A percentile compares a stretch with the other conserved stretches of the same genome.
Conservation (phyloP, 257 asterid species). For the Euphrasia confusa region DNA sequence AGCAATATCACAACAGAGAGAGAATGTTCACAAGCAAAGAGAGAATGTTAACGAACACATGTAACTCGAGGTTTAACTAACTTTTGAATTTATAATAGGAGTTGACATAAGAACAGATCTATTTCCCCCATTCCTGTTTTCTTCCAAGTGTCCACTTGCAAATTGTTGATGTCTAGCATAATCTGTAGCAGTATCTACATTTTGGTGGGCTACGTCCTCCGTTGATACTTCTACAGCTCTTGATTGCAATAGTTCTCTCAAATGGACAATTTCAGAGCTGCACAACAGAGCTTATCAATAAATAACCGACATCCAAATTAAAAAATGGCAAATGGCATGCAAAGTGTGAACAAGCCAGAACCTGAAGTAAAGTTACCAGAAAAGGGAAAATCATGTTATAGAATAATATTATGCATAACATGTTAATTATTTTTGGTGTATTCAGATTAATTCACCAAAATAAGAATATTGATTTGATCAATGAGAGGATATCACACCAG, state of each 20-base stretch:
- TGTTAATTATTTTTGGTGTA: neutral
- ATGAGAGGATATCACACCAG: neutral
- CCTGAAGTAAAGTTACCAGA: neutral
- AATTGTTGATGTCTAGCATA: conserved; percentile 35
- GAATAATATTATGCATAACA: neutral
- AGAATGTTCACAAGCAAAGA: neutral
- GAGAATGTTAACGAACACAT: neutral
- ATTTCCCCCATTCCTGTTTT: conserved; percentile 28
- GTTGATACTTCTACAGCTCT: conserved; percentile 45
- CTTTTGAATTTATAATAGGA: conserved; percentile 39
- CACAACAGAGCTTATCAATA: conserved; percentile 19
- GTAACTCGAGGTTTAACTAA: conserved; percentile 25
- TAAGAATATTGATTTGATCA: neutral
- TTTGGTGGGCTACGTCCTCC: conserved; percentile 26
- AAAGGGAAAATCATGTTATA: neutral
- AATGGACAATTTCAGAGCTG: conserved; percentile 72
- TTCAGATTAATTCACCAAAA: conserved; percentile 7
- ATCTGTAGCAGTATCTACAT: conserved; percentile 32
- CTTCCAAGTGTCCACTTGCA: conserved; percentile 33
- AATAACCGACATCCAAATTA: neutral
- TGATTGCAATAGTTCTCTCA: conserved; percentile 70
- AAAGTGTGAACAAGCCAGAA: neutral
- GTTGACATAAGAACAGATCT: conserved; percentile 35
- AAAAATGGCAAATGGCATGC: neutral
- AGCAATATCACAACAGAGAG: neutral